A percentile compares a stretch with the other conserved stretches of the same genome.
phyloP scores from a whole-genome alignment of 306 rosid species.

The Dalbergia oliveri region DNA sequence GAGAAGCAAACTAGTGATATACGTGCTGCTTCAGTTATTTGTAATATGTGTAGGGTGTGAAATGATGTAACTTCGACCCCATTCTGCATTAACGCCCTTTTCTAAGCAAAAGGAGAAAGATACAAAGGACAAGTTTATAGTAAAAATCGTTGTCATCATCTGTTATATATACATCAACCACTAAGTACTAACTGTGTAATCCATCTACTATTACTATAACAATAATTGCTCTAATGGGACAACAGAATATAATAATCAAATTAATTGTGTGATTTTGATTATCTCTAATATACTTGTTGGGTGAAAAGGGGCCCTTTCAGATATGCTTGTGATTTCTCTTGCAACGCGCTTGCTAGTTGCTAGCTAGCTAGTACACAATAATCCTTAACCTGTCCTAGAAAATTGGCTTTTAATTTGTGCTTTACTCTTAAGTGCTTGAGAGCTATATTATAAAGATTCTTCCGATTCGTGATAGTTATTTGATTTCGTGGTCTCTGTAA shows the following conservation, averaged over 20 bases:
- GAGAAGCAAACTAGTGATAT: background rate
- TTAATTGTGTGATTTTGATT: conserved; percentile 29
- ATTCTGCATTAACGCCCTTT: conserved; percentile 25
- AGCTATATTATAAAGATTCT: background rate
- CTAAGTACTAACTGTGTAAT: conserved; percentile 25
- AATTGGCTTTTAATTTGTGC: conserved; percentile 18
- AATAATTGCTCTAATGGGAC: conserved; percentile 33
- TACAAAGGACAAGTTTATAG: conserved; percentile 32
- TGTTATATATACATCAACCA: conserved; percentile 15
- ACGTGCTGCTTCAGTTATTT: background rate
- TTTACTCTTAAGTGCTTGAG: background rate
- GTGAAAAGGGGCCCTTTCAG: conserved; percentile 40
- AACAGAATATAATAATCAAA: conserved; percentile 22
- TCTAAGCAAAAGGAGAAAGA: conserved; percentile 35
- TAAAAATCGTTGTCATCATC: conserved; percentile 43
- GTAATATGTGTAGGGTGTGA: conserved; percentile 38
- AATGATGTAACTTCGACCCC: conserved; percentile 32
- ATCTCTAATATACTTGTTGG: conserved; percentile 24
- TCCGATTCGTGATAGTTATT: background rate
- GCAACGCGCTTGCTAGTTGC: background rate
- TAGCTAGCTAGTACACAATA: conserved; percentile 1
- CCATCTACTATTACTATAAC: conserved; percentile 18
- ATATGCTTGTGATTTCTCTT: conserved; percentile 10
- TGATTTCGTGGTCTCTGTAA: background rate
- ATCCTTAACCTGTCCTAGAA: background rate